These are phyloP conservation scores for Neurospora tetrasperma DNA, from an alignment of 495 filamentous ascomycete species.

Conservation along the genomic window DNA sequence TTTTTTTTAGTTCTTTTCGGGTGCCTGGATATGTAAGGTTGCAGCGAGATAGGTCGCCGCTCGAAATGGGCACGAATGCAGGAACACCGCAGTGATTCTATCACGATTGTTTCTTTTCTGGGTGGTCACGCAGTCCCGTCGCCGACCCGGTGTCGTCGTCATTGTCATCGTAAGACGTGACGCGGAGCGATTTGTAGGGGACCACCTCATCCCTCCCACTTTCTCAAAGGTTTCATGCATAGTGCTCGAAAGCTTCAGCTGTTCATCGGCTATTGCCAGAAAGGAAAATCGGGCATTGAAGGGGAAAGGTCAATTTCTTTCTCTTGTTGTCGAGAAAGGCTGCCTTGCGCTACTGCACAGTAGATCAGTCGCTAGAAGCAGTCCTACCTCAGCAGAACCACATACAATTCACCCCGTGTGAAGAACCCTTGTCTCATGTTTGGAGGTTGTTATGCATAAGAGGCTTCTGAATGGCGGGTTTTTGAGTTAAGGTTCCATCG, in stretches of 20 bases:
- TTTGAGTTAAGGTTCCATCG: not conserved
- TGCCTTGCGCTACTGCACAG: not conserved
- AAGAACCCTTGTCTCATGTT: not conserved
- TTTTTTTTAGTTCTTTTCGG: not conserved
- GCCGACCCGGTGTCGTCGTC: not conserved
- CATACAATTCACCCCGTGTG: not conserved
- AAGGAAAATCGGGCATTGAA: not conserved
- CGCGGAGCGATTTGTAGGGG: not conserved
- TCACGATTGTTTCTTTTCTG: not conserved
- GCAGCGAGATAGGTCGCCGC: not conserved
- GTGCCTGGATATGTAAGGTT: not conserved
- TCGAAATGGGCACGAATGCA: not conserved
- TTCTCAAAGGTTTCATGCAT: not conserved
- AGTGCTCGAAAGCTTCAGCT: not conserved
- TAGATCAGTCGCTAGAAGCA: not conserved
- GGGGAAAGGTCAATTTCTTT: not conserved
- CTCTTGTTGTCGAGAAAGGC: not conserved
- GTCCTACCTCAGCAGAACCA: not conserved
- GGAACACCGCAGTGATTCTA: not conserved
- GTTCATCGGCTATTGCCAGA: not conserved
- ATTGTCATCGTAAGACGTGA: not conserved
- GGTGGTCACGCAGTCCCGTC: not conserved
- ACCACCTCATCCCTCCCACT: not conserved
- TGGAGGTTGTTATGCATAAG: not conserved
- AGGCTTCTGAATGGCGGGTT: not conserved